Conservation (phyloP, 108 stramenopile genomes). For the Cyclotella atomus region DNA sequence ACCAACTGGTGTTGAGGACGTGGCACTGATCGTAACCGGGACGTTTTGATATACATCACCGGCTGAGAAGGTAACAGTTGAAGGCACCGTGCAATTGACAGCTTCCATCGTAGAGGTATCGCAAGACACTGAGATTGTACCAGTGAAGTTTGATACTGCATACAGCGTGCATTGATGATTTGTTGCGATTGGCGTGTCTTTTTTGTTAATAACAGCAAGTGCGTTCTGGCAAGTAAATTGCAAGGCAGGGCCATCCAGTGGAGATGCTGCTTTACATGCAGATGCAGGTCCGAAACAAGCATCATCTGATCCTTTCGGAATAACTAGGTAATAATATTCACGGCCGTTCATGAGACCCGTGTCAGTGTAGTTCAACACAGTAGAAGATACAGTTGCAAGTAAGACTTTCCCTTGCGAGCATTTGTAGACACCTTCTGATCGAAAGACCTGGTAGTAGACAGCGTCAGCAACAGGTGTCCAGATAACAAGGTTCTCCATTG, state of each 20-base stretch:
- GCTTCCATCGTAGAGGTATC: not conserved
- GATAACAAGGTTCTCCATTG: not conserved
- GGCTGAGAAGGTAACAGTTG: not conserved
- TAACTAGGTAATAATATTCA: constrained; percentile 24
- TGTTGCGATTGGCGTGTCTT: not conserved
- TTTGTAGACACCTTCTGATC: constrained; percentile 22
- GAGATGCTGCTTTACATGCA: constrained; percentile 2
- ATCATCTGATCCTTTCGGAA: constrained; percentile 4
- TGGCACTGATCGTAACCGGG: not conserved
- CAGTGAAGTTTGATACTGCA: constrained; percentile 1
- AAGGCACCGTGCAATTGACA: not conserved
- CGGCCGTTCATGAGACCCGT: constrained; percentile 27
- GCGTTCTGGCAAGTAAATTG: not conserved
- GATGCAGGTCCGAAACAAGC: constrained; percentile 9
- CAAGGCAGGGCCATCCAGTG: constrained; percentile 2
- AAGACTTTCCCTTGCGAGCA: constrained; percentile 23
- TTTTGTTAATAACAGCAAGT: not conserved
- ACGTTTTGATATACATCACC: constrained; percentile 2
- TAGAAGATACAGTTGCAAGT: not conserved
- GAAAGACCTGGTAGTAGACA: constrained; percentile 14
- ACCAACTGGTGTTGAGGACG: not conserved
- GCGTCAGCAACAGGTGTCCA: constrained; percentile 18
- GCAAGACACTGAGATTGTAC: not conserved
- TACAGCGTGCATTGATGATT: not conserved
- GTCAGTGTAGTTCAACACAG: constrained; percentile 3